Base-by-base conservation (phyloP, 2,329 filamentous ascomycete genomes). In the Mariannaea elegans region DNA sequence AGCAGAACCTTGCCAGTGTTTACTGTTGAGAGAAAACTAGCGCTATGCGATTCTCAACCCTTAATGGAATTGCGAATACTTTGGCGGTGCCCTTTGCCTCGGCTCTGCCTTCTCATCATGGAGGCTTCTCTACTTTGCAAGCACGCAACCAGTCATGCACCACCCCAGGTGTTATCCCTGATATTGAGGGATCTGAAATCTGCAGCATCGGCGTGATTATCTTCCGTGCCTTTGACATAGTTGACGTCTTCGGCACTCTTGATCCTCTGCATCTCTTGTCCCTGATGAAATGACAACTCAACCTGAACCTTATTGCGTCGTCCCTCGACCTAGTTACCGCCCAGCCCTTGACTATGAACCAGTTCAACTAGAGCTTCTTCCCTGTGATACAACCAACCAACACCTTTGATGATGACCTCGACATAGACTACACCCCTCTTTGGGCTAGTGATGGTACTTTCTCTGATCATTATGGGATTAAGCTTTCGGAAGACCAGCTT, bases 351-450 rank as follows among this genome's bases (percentile, higher is more conserved):
- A 27, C 60, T 3, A 73, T 71, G 61, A 77, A 78, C 68, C 58
- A 63, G 23, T 65, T 65, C 67, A 75, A 75, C 65, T 74, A 73
- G 38, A 71, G 68, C 59, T 78, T 80, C 62, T 76, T 71, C 47
- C 73, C 78, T 14, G 54, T 57, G 19, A 57, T 81, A 13, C 59
- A 72, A 16, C 77, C 81, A 18, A 82, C 80, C 2, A 75, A 78
- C 68, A 90, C 87, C 0, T 87, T 87, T 66, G 77, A 75, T 41
- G 73, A 78, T 4, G 77, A 81, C 2, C 82, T 83, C 2, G 78
- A 81, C 2, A 82, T 82, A 1, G 77, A 79, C n/a, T n/a, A n/a
- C n/a, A n/a, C n/a, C n/a, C n/a, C n/a, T n/a, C n/a, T n/a, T n/a
- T n/a, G n/a, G n/a, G n/a, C n/a, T n/a, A n/a, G n/a, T n/a, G n/a